These are phyloP conservation scores for Dendrobium chrysotoxum DNA, from an alignment of 106 monocot species.

Conservation along the genomic window DNA sequence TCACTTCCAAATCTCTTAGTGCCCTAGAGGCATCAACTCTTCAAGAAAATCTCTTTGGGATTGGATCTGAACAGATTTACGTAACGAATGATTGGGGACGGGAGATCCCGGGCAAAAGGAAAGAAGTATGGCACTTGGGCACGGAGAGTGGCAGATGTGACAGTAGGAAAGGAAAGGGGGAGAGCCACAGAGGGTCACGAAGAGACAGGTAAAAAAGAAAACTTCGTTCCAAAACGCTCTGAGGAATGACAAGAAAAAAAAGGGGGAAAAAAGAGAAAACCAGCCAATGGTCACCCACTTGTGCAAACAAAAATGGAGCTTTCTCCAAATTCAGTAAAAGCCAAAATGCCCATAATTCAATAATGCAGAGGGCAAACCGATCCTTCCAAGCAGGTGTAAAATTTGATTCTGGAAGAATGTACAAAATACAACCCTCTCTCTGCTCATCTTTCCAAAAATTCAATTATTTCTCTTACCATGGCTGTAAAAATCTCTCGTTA, in stretches of 20 bases:
- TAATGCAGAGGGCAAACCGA: background rate
- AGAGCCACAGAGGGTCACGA: background rate
- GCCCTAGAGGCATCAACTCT: background rate
- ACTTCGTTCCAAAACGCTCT: background rate
- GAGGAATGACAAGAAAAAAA: background rate
- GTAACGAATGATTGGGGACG: background rate
- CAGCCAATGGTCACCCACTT: background rate
- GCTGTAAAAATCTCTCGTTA: background rate
- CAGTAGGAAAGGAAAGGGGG: background rate
- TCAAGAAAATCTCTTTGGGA: background rate
- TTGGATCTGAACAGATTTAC: background rate
- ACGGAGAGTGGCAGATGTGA: background rate
- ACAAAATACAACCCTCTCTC: background rate
- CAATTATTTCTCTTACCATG: background rate
- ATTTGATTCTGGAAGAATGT: background rate
- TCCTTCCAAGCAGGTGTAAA: background rate
- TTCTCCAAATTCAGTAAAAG: conserved; percentile 3
- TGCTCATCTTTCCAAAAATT: background rate
- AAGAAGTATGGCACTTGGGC: background rate
- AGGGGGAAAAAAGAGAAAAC: background rate
- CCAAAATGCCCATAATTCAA: conserved; percentile 6
- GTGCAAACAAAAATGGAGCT: conserved; percentile 5
- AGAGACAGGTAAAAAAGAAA: background rate
- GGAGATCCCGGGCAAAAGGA: background rate
- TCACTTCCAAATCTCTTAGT: background rate